phyloP scores from a whole-genome alignment of 768 basidiomycete species.

The Pleurotus giganteus region DNA sequence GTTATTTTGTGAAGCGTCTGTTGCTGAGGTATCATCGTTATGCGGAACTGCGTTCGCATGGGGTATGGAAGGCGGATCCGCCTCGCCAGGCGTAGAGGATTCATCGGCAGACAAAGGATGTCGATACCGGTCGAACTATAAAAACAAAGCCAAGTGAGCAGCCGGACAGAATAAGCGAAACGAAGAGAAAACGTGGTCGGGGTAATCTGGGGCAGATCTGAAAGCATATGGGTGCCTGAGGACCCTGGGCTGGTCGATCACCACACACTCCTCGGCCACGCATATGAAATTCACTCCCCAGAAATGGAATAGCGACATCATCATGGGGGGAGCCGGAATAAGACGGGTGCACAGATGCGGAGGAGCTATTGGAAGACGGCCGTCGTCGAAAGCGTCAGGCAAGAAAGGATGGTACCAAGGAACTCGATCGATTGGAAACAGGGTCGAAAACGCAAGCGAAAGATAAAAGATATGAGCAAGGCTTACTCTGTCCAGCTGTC shows the following conservation, averaged over 20 bases:
- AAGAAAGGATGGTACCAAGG: background rate
- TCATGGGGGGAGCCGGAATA: background rate
- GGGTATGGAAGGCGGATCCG: too few species aligned
- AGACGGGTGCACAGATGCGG: background rate
- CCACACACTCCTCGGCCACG: too few species aligned
- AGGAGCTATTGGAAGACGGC: background rate
- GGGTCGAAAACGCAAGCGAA: background rate
- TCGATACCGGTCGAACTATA: conserved; percentile 50
- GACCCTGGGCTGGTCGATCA: too few species aligned
- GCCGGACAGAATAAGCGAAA: background rate
- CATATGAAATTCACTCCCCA: background rate
- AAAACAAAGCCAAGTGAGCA: background rate
- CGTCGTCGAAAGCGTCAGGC: background rate
- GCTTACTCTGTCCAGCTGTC: conserved; percentile 81
- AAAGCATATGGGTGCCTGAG: background rate
- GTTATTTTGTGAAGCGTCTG: too few species aligned
- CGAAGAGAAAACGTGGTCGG: conserved; percentile 10
- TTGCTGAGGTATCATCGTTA: too few species aligned
- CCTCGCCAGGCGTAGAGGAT: background rate
- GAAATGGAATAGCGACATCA: background rate
- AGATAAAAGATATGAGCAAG: conserved; percentile 9
- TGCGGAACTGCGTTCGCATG: too few species aligned
- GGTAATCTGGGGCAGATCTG: background rate
- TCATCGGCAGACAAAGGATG: conserved; percentile 32
- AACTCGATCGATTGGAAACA: too few species aligned